Evolutionary conservation across 2,329 filamentous ascomycete species (phyloP), one percentile per base, ranked within the genome.

Genomic region (Chaetomium sp.): DNA sequence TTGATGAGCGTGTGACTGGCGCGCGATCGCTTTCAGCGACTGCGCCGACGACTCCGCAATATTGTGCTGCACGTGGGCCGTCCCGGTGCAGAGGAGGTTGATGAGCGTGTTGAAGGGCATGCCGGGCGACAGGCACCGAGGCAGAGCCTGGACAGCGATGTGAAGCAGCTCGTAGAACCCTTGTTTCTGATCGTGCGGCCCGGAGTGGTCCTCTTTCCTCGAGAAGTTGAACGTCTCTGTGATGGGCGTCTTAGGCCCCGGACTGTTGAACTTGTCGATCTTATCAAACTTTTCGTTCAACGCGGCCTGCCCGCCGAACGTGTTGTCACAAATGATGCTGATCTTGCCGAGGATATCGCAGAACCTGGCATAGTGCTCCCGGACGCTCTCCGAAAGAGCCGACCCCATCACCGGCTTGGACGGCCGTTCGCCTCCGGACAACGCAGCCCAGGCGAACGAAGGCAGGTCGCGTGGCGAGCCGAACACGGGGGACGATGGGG

Each of bases 201-300:
- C 85, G 55, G 84, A 78, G 51, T 84, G 81, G 59, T 94, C 94
- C 62, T 97, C 92, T 53, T 87, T 86, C 54, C 90, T 82, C 35
- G 85, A 79, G 68, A 99, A 96, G 61, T 88, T 92, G 70, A 99
- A 99, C 0, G 91, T 91, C 57, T 97, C 94, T 1, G 91, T 80
- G 63, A 97, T 92, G 1, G 95, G 94, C 0, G 94, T 99, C 70
- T 97, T 97, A 0, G 94, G 91, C 0, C 88, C 88, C 7, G 88
- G 83, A 46, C 87, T 85, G 58, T 82, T 88, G 68, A 97, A 96
- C 67, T 96, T 96, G 69, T 99, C 94, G 67, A 97, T 95, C 67
- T 96, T 96, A 70, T 99, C 94, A 68, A 97, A 96, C 67, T 96
- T 97, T 70, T 99, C 95, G 66, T 99, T 94, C 48, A 97, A 72